Evolutionary conservation across 1,284 basidiomycete species (phyloP).

Genomic region (Jaminaea rosea): DNA sequence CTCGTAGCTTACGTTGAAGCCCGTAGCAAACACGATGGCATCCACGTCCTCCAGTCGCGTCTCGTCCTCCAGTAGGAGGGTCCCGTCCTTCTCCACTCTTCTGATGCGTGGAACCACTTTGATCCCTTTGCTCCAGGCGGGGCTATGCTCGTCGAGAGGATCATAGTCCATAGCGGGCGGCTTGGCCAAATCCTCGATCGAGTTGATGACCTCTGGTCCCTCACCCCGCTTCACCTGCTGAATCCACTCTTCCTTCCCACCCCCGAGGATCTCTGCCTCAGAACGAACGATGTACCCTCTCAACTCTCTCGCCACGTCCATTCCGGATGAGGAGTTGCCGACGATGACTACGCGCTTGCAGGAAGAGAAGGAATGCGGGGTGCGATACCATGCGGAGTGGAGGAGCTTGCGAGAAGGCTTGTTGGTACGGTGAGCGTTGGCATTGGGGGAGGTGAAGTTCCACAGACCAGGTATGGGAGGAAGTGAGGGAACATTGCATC

Average conservation of each 20-base stretch:
- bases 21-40: slow-evolving; percentile 42
- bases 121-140: slow-evolving; percentile 34
- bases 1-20: slow-evolving; percentile 27
- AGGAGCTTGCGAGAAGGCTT: too few species aligned
- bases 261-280: not conserved
- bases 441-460: slow-evolving; percentile 46
- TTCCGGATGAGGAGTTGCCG: slow-evolving; percentile 52
- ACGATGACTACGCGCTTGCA: slow-evolving; percentile 51
- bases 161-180: slow-evolving; percentile 40
- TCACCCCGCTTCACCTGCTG: not conserved
- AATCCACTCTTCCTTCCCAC: slow-evolving; percentile 11
- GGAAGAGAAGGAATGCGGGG: slow-evolving; percentile 32
- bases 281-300: slow-evolving; percentile 24
- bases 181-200: slow-evolving; percentile 21
- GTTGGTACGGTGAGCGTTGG: too few species aligned
- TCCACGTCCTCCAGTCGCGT: slow-evolving; percentile 19
- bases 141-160: slow-evolving; percentile 19
- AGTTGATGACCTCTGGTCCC: slow-evolving; percentile 17
- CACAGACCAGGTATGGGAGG: slow-evolving; percentile 49
- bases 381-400: slow-evolving; percentile 52
- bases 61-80: slow-evolving; percentile 14
- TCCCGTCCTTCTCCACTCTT: slow-evolving; percentile 11
- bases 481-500: slow-evolving; percentile 52
- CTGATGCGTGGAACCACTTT: slow-evolving; percentile 25
- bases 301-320: slow-evolving; percentile 53